Conservation (phyloP, 2,329 filamentous ascomycete genomes). For the Ophiostoma ips region DNA sequence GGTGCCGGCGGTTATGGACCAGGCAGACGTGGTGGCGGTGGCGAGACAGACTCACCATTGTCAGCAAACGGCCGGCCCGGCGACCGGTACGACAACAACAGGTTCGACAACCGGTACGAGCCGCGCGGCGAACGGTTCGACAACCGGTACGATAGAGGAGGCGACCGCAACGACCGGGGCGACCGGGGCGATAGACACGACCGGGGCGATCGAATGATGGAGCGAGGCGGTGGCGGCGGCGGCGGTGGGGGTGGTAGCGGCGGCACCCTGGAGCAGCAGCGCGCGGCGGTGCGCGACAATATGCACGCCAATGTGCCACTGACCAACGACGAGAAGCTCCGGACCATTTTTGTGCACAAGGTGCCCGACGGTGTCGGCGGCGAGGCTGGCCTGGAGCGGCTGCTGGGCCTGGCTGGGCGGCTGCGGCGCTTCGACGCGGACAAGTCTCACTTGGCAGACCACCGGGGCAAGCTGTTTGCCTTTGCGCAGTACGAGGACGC, state of each 20-base stretch:
- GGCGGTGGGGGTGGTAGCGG: conserved; percentile 15
- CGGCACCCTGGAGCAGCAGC: conserved; percentile 48
- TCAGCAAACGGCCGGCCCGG: conserved; percentile 19
- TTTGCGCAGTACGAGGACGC: conserved; percentile 93
- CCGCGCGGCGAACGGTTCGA: conserved; percentile 16
- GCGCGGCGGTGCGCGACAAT: conserved; percentile 52
- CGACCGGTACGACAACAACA: conserved; percentile 15
- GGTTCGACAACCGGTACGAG: not conserved
- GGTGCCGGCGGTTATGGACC: conserved; percentile 23
- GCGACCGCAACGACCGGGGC: not conserved
- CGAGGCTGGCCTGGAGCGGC: conserved; percentile 64
- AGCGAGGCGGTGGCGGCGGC: not conserved
- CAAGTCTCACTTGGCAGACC: conserved; percentile 43
- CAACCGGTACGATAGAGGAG: not conserved
- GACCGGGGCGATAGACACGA: not conserved
- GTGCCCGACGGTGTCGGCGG: conserved; percentile 67
- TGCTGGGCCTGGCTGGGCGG: conserved; percentile 63
- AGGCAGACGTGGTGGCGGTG: conserved; percentile 29
- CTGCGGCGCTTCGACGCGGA: conserved; percentile 76
- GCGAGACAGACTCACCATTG: conserved; percentile 29
- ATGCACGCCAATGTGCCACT: conserved; percentile 65
- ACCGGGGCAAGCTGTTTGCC: conserved; percentile 76
- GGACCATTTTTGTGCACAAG: conserved; percentile 80
- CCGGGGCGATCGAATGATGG: not conserved
- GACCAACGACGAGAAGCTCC: conserved; percentile 77